phyloP scores from a whole-genome alignment of 805 yeast species.

The Spathaspora girioi region DNA sequence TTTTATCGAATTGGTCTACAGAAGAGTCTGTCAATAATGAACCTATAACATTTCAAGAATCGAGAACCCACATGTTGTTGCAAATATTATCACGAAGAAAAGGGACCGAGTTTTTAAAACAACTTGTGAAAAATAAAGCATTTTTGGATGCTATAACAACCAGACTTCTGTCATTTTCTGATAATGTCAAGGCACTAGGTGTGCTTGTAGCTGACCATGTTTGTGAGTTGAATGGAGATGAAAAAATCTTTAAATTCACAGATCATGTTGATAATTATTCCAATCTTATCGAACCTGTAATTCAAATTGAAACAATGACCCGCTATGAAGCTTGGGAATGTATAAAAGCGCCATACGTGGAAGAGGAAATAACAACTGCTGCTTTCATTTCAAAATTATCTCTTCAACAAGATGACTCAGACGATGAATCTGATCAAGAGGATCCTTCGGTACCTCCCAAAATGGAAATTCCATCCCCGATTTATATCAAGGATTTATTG shows the following conservation, averaged over 20 bases:
- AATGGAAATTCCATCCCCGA: slow-evolving; percentile 43
- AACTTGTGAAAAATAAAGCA: slow-evolving; percentile 27
- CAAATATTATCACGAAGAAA: slow-evolving; percentile 20
- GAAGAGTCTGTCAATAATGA: slow-evolving; percentile 32
- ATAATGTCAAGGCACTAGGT: slow-evolving; percentile 47
- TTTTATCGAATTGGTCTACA: slow-evolving; percentile 21
- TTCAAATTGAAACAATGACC: background rate
- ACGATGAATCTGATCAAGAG: slow-evolving; percentile 39
- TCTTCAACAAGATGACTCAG: slow-evolving; percentile 4
- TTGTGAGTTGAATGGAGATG: slow-evolving; percentile 27
- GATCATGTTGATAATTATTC: slow-evolving; percentile 23
- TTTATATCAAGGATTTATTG: slow-evolving; percentile 72
- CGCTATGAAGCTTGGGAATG: slow-evolving; percentile 18
- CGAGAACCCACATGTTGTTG: slow-evolving; percentile 46
- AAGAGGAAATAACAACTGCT: slow-evolving; percentile 5
- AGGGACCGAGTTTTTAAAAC: slow-evolving; percentile 14
- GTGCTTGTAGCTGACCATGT: slow-evolving; percentile 55
- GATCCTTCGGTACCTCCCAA: slow-evolving; percentile 41
- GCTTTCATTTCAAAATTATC: background rate
- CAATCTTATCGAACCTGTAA: slow-evolving; percentile 13
- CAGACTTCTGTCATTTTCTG: slow-evolving; percentile 49
- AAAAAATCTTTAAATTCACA: slow-evolving; percentile 30
- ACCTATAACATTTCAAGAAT: slow-evolving; percentile 42
- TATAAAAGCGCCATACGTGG: slow-evolving; percentile 12
- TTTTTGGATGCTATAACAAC: slow-evolving; percentile 53